Base-by-base conservation (phyloP, 257 asterid genomes). In the Rubia yunnanensis region DNA sequence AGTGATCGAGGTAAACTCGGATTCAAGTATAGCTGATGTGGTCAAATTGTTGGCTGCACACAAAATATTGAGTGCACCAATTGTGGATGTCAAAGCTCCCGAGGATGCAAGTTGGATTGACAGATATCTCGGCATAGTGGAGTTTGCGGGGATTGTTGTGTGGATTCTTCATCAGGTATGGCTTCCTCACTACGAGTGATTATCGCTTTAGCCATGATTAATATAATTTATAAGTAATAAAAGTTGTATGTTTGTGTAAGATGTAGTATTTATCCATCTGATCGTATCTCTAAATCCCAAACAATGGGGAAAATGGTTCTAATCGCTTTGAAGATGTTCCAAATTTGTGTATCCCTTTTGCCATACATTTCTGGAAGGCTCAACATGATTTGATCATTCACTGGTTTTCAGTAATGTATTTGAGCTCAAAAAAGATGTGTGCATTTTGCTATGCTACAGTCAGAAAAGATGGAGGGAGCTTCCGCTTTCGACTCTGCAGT, bases 61-160 rank as follows among this genome's bases (percentile, higher is more conserved):
- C 80, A 86, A 79, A 73, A 66, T 94, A 56, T 85, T 94, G 26
- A 75, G 99, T 72, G 97, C 95, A 34, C 97, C 95, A 3, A 96
- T 94, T 66, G 91, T 90, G 72, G 96, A 94, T 75, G 95, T 86
- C 31, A 76, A 70, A 8, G 97, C 99, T n/a, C 81, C 97, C 0
- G 96, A 85, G 28, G 99, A 94, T 75, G 94, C 99, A 14, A 88
- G 89, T 65, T 94, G 99, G 99, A 88, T 94, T 31, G 99, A 94
- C 68, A 81, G 97, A 76, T 94, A 94, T 79, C 74, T 94, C 1
- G 99, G 99, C 58, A 77, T 94, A 23, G 95, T 86, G 28, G 99
- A 94, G 72, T 94, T 90, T 74, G 99, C 99, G 1, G 99, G 99
- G 76, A 94, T 94, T 71, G 99, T 85, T 23, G 99, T 94, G 0